phyloP scores from a whole-genome alignment of 768 basidiomycete genomes.

The Podaxis sp. region DNA sequence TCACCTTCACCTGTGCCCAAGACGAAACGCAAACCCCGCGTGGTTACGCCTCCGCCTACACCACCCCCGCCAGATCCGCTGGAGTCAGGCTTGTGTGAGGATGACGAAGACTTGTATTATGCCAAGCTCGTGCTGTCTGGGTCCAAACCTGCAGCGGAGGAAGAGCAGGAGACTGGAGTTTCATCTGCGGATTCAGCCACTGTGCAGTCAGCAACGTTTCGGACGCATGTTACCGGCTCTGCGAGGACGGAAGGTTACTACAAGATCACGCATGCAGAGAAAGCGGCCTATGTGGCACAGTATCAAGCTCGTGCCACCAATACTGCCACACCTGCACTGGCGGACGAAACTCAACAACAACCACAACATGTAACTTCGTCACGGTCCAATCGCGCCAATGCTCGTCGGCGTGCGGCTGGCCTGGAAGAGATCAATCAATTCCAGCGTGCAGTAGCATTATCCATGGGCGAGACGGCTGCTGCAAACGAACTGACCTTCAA shows the following conservation, averaged over 20 bases:
- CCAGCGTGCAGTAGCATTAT: constrained; percentile 73
- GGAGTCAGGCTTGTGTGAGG: constrained; percentile 61
- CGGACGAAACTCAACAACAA: constrained; percentile 46
- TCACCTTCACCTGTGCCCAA: constrained; percentile 43
- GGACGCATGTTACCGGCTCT: constrained; percentile 79
- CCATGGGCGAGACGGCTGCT: constrained; percentile 64
- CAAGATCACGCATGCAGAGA: constrained; percentile 90
- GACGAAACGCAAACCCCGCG: constrained; percentile 31
- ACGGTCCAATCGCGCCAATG: constrained; percentile 88
- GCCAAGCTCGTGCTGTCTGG: constrained; percentile 58
- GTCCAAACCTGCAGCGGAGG: constrained; percentile 23
- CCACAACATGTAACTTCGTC: constrained; percentile 69
- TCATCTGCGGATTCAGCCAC: constrained; percentile 5
- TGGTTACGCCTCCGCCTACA: constrained; percentile 38
- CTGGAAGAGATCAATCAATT: constrained; percentile 95
- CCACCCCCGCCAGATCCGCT: constrained; percentile 55
- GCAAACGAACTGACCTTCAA: constrained; percentile 80
- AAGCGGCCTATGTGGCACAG: constrained; percentile 89
- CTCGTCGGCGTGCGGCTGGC: constrained; percentile 86
- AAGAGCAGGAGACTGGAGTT: constrained; percentile 12
- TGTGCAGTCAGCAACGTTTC: constrained; percentile 50
- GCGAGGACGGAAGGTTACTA: constrained; percentile 95
- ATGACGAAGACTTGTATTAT: constrained; percentile 90
- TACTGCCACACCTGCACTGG: constrained; percentile 35
- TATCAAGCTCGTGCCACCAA: constrained; percentile 64